Percentiles rank a stretch among this genome's conserved stretches.
Evolutionary conservation across 169 alveolate genomes (phyloP).

Genomic region (Theileria orientalis): DNA sequence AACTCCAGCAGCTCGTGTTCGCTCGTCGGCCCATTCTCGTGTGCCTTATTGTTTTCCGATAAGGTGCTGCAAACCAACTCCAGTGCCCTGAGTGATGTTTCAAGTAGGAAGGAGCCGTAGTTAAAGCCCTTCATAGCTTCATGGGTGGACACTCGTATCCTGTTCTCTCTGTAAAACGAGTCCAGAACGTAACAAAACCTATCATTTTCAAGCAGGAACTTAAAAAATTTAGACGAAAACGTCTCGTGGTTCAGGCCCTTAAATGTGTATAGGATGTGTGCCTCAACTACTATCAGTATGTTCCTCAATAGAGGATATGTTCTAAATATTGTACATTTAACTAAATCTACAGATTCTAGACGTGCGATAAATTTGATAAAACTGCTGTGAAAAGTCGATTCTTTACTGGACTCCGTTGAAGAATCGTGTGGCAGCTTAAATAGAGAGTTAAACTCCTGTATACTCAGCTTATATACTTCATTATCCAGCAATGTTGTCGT

Average conservation of each 20-base stretch:
- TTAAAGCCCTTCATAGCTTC: background rate
- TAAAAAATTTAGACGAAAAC: too few relatives aligned
- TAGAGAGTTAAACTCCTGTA: background rate
- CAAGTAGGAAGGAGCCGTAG: background rate
- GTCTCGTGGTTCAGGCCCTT: too few relatives aligned
- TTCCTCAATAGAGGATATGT: conserved; percentile 49
- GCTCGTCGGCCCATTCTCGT: too few relatives aligned
- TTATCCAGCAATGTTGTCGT: background rate
- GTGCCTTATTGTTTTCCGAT: too few relatives aligned
- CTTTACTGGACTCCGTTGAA: too few relatives aligned
- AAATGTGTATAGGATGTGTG: conserved; percentile 6
- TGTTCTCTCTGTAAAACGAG: conserved; percentile 2
- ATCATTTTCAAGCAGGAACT: background rate
- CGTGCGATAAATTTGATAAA: background rate
- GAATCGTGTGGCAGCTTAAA: background rate
- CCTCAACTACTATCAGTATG: conserved; percentile 33
- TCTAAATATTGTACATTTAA: background rate
- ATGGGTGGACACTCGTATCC: background rate
- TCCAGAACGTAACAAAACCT: conserved; percentile 19
- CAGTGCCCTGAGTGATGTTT: too few relatives aligned
- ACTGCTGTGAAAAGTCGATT: background rate
- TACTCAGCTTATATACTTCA: background rate
- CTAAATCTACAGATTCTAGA: background rate
- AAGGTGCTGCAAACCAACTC: too few relatives aligned
- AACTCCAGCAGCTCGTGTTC: conserved; percentile 1